These are phyloP conservation scores for Davidsoniella virescens DNA, from an alignment of 2,329 filamentous ascomycete genomes.

Conservation along the genomic window DNA sequence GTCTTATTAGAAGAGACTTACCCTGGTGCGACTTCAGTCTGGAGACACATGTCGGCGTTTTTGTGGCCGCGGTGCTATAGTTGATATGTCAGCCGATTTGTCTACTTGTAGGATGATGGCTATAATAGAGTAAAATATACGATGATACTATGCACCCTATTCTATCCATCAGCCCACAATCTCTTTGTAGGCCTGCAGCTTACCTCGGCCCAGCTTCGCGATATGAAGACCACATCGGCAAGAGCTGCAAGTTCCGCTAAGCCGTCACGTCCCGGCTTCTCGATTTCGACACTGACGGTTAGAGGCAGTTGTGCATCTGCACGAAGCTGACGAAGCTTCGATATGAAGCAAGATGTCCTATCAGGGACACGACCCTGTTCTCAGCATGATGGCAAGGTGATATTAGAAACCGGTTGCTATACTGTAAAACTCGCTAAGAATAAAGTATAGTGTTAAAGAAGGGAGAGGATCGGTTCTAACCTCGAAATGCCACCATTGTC, in stretches of 20 bases:
- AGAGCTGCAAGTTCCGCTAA: slow-evolving; percentile 41
- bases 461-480: slow-evolving; percentile 22
- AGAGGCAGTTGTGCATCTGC: slow-evolving; percentile 19
- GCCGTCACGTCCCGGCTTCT: slow-evolving; percentile 48
- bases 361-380: slow-evolving; percentile 45
- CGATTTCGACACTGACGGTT: slow-evolving; percentile 52
- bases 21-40: slow-evolving; percentile 18
- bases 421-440: neutral
- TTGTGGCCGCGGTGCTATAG: slow-evolving; percentile 18
- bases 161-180: slow-evolving; percentile 19
- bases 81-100: too few relatives aligned
- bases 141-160: slow-evolving; percentile 9
- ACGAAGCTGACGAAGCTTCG: slow-evolving; percentile 20
- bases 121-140: neutral
- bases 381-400: neutral
- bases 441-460: too few relatives aligned
- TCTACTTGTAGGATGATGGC: too few relatives aligned
- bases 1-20: neutral
- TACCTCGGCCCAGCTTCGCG: slow-evolving; percentile 50
- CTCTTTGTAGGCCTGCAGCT: too few relatives aligned
- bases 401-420: neutral
- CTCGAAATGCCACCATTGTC: slow-evolving; percentile 57
- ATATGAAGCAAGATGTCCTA: slow-evolving; percentile 43
- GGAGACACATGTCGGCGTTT: slow-evolving; percentile 30
- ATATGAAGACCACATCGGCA: slow-evolving; percentile 61